These are phyloP conservation scores for Dryadomyces quercivorus DNA, from an alignment of 2,329 filamentous ascomycete genomes.

Conservation along the genomic window DNA sequence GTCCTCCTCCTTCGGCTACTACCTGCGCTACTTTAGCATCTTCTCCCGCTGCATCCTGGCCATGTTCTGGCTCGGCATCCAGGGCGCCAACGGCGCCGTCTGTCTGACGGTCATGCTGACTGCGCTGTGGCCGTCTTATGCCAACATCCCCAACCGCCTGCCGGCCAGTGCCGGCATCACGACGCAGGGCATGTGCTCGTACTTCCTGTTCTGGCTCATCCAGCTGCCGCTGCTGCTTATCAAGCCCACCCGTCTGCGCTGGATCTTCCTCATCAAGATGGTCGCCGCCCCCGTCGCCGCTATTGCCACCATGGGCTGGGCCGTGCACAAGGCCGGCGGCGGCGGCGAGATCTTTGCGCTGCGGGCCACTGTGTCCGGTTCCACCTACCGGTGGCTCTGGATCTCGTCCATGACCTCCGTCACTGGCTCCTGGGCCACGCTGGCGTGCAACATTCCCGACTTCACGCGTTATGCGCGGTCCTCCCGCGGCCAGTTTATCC, in stretches of 20 bases:
- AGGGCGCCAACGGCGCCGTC: slow-evolving; percentile 33
- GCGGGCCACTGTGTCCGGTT: slow-evolving; percentile 22
- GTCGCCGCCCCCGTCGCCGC: slow-evolving; percentile 43
- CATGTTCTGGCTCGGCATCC: slow-evolving; percentile 25
- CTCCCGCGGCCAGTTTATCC: slow-evolving; percentile 24
- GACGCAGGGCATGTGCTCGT: slow-evolving; percentile 23
- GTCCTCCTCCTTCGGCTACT: slow-evolving; percentile 32
- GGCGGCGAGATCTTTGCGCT: slow-evolving; percentile 27
- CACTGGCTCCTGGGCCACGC: slow-evolving; percentile 27
- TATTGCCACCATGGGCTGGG: slow-evolving; percentile 52
- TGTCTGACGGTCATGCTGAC: slow-evolving; percentile 19
- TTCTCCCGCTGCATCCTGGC: slow-evolving; percentile 25
- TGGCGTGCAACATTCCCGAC: slow-evolving; percentile 40
- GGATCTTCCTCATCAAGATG: slow-evolving; percentile 35
- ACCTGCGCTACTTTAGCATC: slow-evolving; percentile 31
- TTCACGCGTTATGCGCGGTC: slow-evolving; percentile 32
- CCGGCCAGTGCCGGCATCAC: slow-evolving; percentile 25
- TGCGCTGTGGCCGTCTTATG: slow-evolving; percentile 15
- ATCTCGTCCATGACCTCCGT: slow-evolving; percentile 32
- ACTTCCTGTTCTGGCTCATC: slow-evolving; percentile 25
- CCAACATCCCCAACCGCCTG: slow-evolving; percentile 23
- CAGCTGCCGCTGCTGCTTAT: slow-evolving; percentile 17
- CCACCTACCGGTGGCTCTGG: slow-evolving; percentile 32
- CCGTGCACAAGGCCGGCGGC: slow-evolving; percentile 43
- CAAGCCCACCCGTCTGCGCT: slow-evolving; percentile 10